Percentiles rank a stretch among this genome's conserved stretches.
Conservation (phyloP, 306 rosid species). For the Quillaja saponaria region DNA sequence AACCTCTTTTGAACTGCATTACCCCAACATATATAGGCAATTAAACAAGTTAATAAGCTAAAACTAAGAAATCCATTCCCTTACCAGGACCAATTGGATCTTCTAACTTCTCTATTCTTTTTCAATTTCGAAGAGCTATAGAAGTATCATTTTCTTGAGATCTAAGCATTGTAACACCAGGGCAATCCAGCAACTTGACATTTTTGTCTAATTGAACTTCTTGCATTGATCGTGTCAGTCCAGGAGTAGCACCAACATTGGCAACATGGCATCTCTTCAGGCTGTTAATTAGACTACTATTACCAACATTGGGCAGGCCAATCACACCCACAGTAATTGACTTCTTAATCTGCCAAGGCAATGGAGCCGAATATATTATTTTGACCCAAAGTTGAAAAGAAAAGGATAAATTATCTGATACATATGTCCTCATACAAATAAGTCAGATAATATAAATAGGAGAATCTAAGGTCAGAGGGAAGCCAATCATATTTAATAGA, state of each 20-base stretch:
- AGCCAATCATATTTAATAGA: too few species aligned
- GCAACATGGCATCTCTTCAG: constrained; percentile 72
- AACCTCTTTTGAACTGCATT: not conserved
- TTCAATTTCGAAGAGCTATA: constrained; percentile 76
- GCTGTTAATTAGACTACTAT: constrained; percentile 93
- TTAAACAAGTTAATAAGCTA: not conserved
- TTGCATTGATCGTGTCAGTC: constrained; percentile 88
- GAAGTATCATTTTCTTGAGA: constrained; percentile 64
- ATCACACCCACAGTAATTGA: constrained; percentile 90
- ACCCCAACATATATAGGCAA: constrained; percentile 7
- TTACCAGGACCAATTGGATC: constrained; percentile 93
- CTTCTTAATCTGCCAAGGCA: constrained; percentile 72
- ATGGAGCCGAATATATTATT: constrained; percentile 19
- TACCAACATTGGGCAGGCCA: constrained; percentile 97
- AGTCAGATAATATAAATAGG: too few species aligned
- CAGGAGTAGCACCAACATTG: constrained; percentile 89
- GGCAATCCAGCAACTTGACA: constrained; percentile 88
- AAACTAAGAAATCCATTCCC: not conserved
- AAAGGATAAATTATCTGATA: constrained; percentile 2
- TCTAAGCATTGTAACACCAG: constrained; percentile 91
- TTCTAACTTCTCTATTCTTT: constrained; percentile 84
- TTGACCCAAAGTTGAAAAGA: not conserved
- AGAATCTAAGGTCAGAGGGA: too few species aligned
- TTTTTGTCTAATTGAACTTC: constrained; percentile 87
- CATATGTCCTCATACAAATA: too few species aligned